Percentiles rank a stretch among this genome's conserved stretches.
Conservation (phyloP, 257 asterid genomes). For the Jacaranda mimosifolia region DNA sequence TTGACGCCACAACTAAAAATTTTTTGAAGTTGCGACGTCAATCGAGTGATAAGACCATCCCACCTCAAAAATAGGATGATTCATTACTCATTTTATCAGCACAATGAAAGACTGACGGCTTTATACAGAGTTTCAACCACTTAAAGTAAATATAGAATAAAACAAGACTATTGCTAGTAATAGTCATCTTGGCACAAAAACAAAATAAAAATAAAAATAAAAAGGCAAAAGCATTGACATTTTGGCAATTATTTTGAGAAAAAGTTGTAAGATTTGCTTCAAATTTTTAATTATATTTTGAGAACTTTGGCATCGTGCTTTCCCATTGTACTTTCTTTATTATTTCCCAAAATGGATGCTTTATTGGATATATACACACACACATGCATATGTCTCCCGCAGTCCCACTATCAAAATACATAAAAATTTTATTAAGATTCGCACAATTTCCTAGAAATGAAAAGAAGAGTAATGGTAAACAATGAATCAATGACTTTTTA, state of each 20-base stretch:
- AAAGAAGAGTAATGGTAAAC: too few relatives aligned
- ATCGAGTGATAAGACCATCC: too few relatives aligned
- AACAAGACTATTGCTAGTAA: too few relatives aligned
- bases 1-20: too few relatives aligned
- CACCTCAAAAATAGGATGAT: too few relatives aligned
- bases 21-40: too few relatives aligned
- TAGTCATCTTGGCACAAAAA: not conserved
- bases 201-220: not conserved
- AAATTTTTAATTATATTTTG: not conserved
- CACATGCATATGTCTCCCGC: slow-evolving; percentile 33
- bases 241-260: too few relatives aligned
- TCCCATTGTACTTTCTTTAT: slow-evolving; percentile 1
- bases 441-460: too few relatives aligned
- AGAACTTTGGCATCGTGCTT: slow-evolving; percentile 9
- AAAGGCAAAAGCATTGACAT: not conserved
- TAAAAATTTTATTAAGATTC: not conserved
- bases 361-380: not conserved
- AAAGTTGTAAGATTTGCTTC: not conserved
- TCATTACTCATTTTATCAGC: too few relatives aligned
- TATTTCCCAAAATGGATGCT: not conserved
- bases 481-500: too few relatives aligned
- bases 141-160: too few relatives aligned
- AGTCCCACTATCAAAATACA: slow-evolving; percentile 33
- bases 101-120: too few relatives aligned
- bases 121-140: not conserved